Evolutionary conservation across 495 filamentous ascomycete genomes (phyloP), one percentile per base, ranked within the genome.

Genomic region (Opeltia flavorubescens): DNA sequence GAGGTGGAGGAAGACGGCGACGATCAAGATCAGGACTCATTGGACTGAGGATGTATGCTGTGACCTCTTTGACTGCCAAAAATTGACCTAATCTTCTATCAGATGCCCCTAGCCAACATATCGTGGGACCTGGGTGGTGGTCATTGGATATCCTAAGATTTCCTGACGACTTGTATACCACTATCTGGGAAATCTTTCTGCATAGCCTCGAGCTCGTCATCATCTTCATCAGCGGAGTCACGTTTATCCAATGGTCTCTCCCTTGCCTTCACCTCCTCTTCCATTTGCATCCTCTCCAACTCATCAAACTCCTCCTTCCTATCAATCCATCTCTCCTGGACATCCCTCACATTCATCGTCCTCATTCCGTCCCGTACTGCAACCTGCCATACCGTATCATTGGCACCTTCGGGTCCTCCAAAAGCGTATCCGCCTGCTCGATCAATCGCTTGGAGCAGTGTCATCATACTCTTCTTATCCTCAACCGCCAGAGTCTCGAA

Each of bases 401-500:
- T 95, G 41, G 88, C 82, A 0, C 88, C 91, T 61, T 95, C 87
- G 2, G 85, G 83, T 6, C 82, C 73, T 0, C 89, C 89, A 66
- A 98, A 96, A 0, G 81, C 89, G 63, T 95, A 96, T 0, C 91
- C 91, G 2, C 84, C 78, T 0, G 91, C 88, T 21, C 89, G 76
- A 62, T 98, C 91, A 51, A 98, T 85, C 0, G 84, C 77, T 40
- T 80, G 76, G 34, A 98, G 64, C 6, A 98, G 69, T 51, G 78
- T 80, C 78, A 89, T 93, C 88, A 98, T 95, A 57, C 82, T 89
- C 65, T 78, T 83, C 63, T 89, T 93, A 63, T 98, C 88, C 60
- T 98, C 91, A 5, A 98, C 88, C 0, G 89, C 89, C 44, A 98
- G 68, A 1, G 91, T 94, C 62, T 95, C 87, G 58, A 94, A 98